phyloP scores from a whole-genome alignment of 768 basidiomycete genomes.

The Russula earlei region DNA sequence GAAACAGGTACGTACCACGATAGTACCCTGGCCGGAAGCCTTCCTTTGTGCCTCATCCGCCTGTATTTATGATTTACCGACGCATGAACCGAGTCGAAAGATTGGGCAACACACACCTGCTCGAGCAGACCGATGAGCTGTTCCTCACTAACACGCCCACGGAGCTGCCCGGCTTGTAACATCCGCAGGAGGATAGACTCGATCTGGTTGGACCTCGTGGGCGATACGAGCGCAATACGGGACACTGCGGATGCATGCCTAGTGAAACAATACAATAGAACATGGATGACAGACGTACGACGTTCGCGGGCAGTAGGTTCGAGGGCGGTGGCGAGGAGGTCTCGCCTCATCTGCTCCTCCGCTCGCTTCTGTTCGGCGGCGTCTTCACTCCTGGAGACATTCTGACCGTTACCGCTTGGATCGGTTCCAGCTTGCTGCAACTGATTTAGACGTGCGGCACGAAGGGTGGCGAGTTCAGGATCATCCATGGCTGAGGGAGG shows the following conservation, averaged over 20 bases:
- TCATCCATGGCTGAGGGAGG: conserved; percentile 22
- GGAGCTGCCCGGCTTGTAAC: conserved; percentile 76
- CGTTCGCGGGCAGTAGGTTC: conserved; percentile 20
- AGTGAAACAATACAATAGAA: not conserved
- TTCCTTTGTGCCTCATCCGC: conserved; percentile 38
- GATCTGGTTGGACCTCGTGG: conserved; percentile 71
- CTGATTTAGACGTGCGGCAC: conserved; percentile 36
- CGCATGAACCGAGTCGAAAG: not conserved
- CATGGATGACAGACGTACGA: conserved; percentile 4
- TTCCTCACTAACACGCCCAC: conserved; percentile 64
- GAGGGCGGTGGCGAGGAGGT: conserved; percentile 32
- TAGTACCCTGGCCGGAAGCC: conserved; percentile 29
- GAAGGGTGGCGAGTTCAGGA: conserved; percentile 36
- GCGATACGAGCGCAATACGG: conserved; percentile 79
- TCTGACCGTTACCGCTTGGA: conserved; percentile 16
- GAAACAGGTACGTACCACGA: conserved; percentile 28
- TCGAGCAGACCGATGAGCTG: conserved; percentile 82
- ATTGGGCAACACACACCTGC: conserved; percentile 45
- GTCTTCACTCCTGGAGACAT: conserved; percentile 44
- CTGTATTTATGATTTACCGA: conserved; percentile 16
- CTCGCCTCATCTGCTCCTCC: conserved; percentile 69
- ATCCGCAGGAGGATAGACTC: conserved; percentile 70
- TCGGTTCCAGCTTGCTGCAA: conserved; percentile 25
- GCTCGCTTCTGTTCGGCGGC: conserved; percentile 34
- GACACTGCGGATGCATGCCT: conserved; percentile 45